A percentile compares a stretch with the other conserved stretches of the same genome.
phyloP scores from a whole-genome alignment of 169 alveolate species.

The Eimeria falciformis region DNA sequence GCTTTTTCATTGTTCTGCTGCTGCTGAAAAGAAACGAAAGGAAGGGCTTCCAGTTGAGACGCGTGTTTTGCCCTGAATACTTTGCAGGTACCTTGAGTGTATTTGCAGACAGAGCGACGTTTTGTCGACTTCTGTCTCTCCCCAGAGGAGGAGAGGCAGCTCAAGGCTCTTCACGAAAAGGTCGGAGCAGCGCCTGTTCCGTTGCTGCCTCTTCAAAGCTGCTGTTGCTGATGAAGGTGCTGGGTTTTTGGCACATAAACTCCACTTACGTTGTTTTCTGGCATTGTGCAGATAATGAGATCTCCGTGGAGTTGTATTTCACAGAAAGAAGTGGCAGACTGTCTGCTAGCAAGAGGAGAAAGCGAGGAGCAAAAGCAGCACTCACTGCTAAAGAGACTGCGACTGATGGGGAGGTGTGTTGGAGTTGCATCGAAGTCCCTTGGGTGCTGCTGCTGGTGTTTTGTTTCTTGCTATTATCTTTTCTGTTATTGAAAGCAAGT shows the following conservation, averaged over 20 bases:
- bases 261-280: background rate
- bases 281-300: slow-evolving; percentile 16
- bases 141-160: slow-evolving; percentile 62
- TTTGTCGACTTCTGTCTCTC: slow-evolving; percentile 53
- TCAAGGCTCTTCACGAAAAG: slow-evolving; percentile 40
- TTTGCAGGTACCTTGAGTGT: background rate
- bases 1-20: too few species aligned
- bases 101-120: slow-evolving; percentile 46
- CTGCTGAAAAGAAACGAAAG: too few species aligned
- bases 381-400: slow-evolving; percentile 17
- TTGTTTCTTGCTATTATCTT: background rate
- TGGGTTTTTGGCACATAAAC: background rate
- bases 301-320: slow-evolving; percentile 43
- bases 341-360: slow-evolving; percentile 8
- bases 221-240: background rate
- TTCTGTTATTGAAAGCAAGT: background rate
- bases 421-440: too few species aligned
- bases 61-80: background rate
- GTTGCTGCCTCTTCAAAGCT: background rate
- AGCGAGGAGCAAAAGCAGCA: background rate
- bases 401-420: slow-evolving; percentile 12
- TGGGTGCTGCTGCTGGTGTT: background rate
- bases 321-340: slow-evolving; percentile 39
- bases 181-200: slow-evolving; percentile 17
- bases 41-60: background rate